These are phyloP conservation scores for Schrenkiella parvula DNA, from an alignment of 345 rosid genomes.

Conservation along the genomic window DNA sequence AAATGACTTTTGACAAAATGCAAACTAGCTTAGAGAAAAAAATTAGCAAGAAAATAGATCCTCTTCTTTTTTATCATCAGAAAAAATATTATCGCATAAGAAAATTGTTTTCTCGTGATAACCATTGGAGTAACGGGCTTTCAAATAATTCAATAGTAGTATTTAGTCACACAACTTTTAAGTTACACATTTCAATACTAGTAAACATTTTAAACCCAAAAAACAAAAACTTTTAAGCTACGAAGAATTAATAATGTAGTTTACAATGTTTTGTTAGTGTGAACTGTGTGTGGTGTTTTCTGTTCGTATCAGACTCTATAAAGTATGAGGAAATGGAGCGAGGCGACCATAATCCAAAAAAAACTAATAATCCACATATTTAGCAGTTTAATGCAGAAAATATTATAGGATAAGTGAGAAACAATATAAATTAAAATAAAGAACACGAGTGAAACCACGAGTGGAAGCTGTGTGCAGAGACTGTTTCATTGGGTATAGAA, in stretches of 20 bases:
- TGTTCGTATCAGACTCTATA: background rate
- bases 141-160: background rate
- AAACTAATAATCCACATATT: slow-evolving; percentile 7
- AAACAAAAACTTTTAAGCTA: background rate
- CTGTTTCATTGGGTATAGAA: slow-evolving; percentile 19
- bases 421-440: background rate
- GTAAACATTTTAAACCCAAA: background rate
- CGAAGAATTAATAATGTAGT: background rate
- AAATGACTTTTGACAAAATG: background rate
- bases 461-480: slow-evolving; percentile 29
- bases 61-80: no score
- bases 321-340: background rate
- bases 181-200: background rate
- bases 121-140: background rate
- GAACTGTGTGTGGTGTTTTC: background rate
- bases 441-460: slow-evolving; percentile 32
- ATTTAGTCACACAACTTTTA: background rate
- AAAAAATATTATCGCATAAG: background rate
- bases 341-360: background rate
- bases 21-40: background rate
- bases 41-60: background rate
- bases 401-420: background rate
- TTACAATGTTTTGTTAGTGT: background rate
- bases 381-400: background rate
- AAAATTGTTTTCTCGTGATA: background rate